phyloP scores from a whole-genome alignment of 176 grass and related monocot genomes.

The Typha latifolia region DNA sequence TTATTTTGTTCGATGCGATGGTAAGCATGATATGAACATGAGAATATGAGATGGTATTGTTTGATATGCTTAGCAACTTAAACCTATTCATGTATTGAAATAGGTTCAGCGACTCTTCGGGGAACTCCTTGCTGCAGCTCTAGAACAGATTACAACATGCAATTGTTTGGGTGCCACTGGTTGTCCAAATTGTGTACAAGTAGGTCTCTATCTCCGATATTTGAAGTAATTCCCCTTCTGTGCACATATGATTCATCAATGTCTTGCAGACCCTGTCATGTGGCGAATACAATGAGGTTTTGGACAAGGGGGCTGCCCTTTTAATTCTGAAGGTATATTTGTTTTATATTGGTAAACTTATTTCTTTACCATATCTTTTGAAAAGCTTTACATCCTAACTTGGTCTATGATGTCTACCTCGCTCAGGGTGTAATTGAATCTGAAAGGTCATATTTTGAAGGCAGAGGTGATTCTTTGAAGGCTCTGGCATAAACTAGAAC shows the following conservation, averaged over 20 bases:
- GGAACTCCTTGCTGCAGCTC: conserved; percentile 54
- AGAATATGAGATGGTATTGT: neutral
- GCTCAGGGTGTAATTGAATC: conserved; percentile 47
- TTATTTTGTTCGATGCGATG: neutral
- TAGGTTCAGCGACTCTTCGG: conserved; percentile 57
- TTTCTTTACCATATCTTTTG: neutral
- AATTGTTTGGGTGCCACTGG: conserved; percentile 36
- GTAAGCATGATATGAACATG: neutral
- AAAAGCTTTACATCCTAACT: neutral
- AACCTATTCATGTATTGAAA: conserved; percentile 7
- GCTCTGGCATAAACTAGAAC: neutral
- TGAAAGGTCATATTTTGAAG: conserved; percentile 48
- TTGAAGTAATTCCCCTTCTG: neutral
- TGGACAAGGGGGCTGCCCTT: conserved; percentile 68
- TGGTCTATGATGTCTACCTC: neutral
- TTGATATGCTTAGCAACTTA: neutral
- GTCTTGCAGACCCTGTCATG: conserved; percentile 52
- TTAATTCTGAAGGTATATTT: conserved; percentile 49
- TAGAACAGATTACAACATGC: conserved; percentile 63
- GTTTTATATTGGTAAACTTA: neutral
- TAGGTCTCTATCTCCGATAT: conserved; percentile 7
- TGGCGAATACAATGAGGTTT: conserved; percentile 72
- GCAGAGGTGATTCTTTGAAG: conserved; percentile 6
- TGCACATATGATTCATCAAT: neutral
- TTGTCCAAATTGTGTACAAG: conserved; percentile 81